Evolutionary conservation across 2,329 filamentous ascomycete species (phyloP), one percentile per base, ranked within the genome.

Genomic region (Lachnellula suecica): DNA sequence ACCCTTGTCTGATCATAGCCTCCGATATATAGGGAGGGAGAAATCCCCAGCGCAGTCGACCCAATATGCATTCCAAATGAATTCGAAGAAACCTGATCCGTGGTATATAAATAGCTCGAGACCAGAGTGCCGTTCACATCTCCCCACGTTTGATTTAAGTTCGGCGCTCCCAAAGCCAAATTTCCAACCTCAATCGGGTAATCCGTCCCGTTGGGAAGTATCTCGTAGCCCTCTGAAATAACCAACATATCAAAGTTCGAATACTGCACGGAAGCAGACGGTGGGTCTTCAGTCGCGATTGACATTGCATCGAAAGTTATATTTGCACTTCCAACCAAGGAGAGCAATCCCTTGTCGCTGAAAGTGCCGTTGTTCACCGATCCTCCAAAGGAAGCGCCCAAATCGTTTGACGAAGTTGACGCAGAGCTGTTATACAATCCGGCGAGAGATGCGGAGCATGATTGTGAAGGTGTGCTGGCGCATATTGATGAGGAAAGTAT

Each of bases 41-140:
- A 47, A 29, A 62, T 58, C 1, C 35, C 45, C 27, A 57, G 9
- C 4, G 52, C 25, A 9, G 42, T 38, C 3, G 54, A 62, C 4
- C 56, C 61, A 46, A 63, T 58, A 35, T 63, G 59, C 35, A 63
- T 37, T 4, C 59, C 53, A 40, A 52, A 62, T 2, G 59, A 63
- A 41, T 59, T 57, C 11, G 61, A 62, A 4, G 59, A 40, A 13
- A 45, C 17, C 3, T 35, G 24, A 2, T 44, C 52, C 23, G 52
- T 24, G 15, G 24, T 27, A 11, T 43, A 52, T 2, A 60, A 37
- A n/a, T 31, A 22, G 34, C 52, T 49, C 27, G 58, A 27, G 5
- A 56, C 25, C 6, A 54, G 24, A 9, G 50, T 57, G 4, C 49
- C 55, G 35, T 58, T 60, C 10, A 29, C 49, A 17, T 43, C 45